Evolutionary conservation across 1,139 yeast genomes (phyloP).

Genomic region (Suhomyces terraborum): DNA sequence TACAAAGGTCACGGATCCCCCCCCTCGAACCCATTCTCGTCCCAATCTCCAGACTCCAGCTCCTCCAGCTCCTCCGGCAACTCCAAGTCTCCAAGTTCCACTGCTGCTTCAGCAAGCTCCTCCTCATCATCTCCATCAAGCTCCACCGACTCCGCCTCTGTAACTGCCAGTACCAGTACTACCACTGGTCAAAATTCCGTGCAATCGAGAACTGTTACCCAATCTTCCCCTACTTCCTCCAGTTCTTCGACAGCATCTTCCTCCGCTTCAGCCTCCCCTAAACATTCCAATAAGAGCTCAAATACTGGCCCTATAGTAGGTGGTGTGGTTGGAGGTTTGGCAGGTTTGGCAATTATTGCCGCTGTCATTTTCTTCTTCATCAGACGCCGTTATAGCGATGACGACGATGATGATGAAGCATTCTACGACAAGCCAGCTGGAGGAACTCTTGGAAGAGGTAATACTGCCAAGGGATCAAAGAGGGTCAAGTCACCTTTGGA

Average conservation of each 20-base stretch:
- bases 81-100: slow-evolving; percentile 16
- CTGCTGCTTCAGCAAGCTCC: slow-evolving; percentile 1
- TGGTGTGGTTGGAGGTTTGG: slow-evolving; percentile 67
- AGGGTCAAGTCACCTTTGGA: slow-evolving; percentile 18
- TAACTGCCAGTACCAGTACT: slow-evolving; percentile 14
- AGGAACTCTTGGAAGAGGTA: slow-evolving; percentile 28
- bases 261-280: slow-evolving; percentile 6
- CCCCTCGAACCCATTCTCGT: slow-evolving; percentile 7
- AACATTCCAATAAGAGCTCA: slow-evolving; percentile 15
- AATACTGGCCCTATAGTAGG: slow-evolving; percentile 64
- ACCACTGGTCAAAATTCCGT: slow-evolving; percentile 15
- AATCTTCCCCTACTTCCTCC: slow-evolving; percentile 21
- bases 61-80: slow-evolving; percentile 28
- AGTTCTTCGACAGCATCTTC: slow-evolving; percentile 9
- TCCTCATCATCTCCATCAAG: slow-evolving; percentile 2
- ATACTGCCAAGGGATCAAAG: slow-evolving; percentile 32
- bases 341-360: slow-evolving; percentile 48
- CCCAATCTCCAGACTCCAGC: slow-evolving; percentile 11
- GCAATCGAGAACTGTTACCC: slow-evolving; percentile 20
- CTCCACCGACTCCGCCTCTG: background rate
- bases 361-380: slow-evolving; percentile 48
- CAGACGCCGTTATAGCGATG: slow-evolving; percentile 40
- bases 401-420: slow-evolving; percentile 52
- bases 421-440: slow-evolving; percentile 40
- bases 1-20: slow-evolving; percentile 34